Evolutionary conservation across 495 filamentous ascomycete genomes (phyloP), one percentile per base, ranked within the genome.

Genomic region (Aspergillus homomorphus): DNA sequence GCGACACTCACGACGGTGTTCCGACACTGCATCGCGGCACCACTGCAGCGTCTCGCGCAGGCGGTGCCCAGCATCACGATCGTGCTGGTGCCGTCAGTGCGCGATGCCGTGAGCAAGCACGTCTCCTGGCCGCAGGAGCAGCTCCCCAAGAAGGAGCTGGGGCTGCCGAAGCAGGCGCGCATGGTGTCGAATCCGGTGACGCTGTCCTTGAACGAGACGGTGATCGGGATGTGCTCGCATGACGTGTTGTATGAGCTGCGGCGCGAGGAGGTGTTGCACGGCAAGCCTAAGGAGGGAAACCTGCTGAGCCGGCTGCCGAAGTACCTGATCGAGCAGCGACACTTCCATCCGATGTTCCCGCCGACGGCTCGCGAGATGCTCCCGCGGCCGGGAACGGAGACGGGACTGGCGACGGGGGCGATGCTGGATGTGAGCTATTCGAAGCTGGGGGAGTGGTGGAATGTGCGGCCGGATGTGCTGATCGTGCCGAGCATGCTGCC

Each of bases 51-150:
- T 10, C 84, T 96, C 53, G 83, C 75, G 10, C 72, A 83, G 30
- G 75, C 81, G 14, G 85, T 91, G 26, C 92, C 92, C 3, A 81
- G 80, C 58, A 85, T 93, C 70, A 89, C 83, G 15, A 87, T 98
- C 57, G 80, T 96, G 33, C 75, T 97, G 2, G 77, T 96, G 2
- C 94, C 94, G 10, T 92, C 88, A 6, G 82, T 93, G 7, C 89
- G 92, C n/a, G 94, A 98, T 63, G 83, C 87, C 0, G 73, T 93
- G 59, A 87, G 80, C 74, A 87, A 85, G 50, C 92, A 96, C 70
- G 87, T 91, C 23, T 87, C 89, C 23, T 98, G 89, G 86, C 94
- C 94, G 2, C 94, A 98, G 67, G 93, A 96, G 60, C 79, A 81
- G 22, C 81, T 96, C 16, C 76, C 81, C 1, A 83, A 82, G 61